Evolutionary conservation across 2,329 filamentous ascomycete genomes (phyloP).

Genomic region (Ceratocystis albifundus): DNA sequence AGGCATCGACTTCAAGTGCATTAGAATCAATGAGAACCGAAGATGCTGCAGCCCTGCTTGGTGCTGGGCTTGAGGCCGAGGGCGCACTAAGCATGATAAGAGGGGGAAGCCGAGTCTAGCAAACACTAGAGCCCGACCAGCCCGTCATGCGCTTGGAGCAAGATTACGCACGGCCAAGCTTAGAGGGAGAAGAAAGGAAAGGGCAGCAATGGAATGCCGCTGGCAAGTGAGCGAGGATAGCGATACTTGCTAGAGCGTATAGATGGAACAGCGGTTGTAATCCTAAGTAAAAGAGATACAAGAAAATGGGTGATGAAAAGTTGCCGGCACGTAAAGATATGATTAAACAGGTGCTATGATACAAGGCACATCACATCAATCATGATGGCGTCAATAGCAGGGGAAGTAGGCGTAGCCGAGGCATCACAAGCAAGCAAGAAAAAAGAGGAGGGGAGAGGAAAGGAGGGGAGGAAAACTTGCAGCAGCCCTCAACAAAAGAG

Average conservation of each 20-base stretch:
- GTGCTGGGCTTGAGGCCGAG: constrained; percentile 12
- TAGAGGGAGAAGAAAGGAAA: background rate
- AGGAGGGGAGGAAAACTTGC: background rate
- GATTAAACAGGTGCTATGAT: constrained; percentile 6
- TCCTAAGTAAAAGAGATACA: background rate
- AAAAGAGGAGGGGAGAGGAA: background rate
- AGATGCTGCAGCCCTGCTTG: constrained; percentile 1
- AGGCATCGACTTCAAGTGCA: constrained; percentile 15
- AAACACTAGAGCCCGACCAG: constrained; percentile 3
- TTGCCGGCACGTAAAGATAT: constrained; percentile 7
- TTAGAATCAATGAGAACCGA: constrained; percentile 8
- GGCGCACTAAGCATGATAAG: constrained; percentile 17
- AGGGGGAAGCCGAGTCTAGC: constrained; percentile 6
- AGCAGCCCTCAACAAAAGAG: background rate
- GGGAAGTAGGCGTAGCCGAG: background rate
- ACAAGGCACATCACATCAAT: constrained; percentile 6
- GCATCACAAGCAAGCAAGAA: constrained; percentile 3
- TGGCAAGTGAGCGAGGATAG: background rate
- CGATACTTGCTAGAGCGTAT: background rate
- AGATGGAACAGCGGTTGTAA: background rate
- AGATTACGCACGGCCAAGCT: constrained; percentile 1
- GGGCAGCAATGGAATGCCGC: background rate
- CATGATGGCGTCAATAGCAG: constrained; percentile 14
- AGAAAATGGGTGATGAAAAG: background rate
- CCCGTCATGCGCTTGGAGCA: constrained; percentile 9